Evolutionary conservation across 2,329 filamentous ascomycete species (phyloP), one percentile per base, ranked within the genome.

Genomic region (Knufia fluminis): DNA sequence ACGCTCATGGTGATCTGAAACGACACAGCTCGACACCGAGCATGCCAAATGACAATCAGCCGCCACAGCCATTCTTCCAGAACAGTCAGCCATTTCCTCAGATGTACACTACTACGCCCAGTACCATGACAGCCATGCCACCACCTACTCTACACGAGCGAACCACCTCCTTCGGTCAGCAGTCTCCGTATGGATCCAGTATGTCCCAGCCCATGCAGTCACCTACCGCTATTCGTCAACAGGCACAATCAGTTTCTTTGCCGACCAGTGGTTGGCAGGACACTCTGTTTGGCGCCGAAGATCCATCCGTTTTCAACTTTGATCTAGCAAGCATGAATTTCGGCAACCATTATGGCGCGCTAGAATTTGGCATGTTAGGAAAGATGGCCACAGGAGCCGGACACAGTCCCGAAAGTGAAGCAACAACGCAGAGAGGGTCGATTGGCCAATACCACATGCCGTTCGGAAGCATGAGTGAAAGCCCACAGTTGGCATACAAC

Each of bases 331-430:
- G 88, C 52, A 78, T 96, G 64, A 92, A 92, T 64, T 98, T 97
- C 66, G 90, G 89, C 49, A 97, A 92, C 63, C 88, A 94, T 56
- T 98, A 97, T 63, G 91, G 90, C 52, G 91, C 90, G 16, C 76
- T 95, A 66, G 92, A 97, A 66, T 96, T 97, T 65, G 86, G 89
- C 48, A 96, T 97, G 79, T 78, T 98, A 0, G 89, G 88, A 23
- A 91, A 97, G 65, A 94, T 98, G 86, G 88, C 87, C 52, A 88
- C 86, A n/a, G 86, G 86, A 12, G 85, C 86, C 12, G 85, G 82
- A n/a, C 86, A 92, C 59, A 86, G 82, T 14, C 81, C 84, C 4
- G 79, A 84, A 3, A 80, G 80, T 48, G 86, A 92, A 49, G 69
- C 66, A 17, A 64, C 63, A 43, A 71, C 67, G n/a, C 67, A 70